Percentiles rank a stretch among this genome's conserved stretches.
phyloP scores from a whole-genome alignment of 345 rosid genomes.

The Salix caprea region DNA sequence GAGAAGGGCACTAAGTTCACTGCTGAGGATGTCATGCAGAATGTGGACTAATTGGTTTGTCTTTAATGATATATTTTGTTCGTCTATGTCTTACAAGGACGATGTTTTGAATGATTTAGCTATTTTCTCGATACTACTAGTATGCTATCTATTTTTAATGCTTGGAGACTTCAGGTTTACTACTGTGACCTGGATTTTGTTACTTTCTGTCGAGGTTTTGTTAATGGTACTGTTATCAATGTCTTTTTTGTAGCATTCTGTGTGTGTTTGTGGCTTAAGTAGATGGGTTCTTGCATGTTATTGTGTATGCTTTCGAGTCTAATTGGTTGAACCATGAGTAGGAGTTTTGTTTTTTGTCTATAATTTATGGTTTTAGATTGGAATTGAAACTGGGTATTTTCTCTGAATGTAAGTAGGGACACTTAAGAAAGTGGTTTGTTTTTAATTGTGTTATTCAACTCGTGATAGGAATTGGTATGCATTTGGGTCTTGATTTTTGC shows the following conservation, averaged over 20 bases:
- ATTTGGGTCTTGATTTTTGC: background rate
- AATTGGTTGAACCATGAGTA: background rate
- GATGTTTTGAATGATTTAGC: background rate
- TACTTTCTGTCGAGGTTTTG: background rate
- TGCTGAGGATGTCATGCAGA: slow-evolving; percentile 77
- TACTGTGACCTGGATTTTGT: background rate
- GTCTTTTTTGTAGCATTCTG: background rate
- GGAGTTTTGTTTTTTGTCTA: background rate
- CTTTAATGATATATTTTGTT: background rate
- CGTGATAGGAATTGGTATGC: too few species aligned
- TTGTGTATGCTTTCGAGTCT: background rate
- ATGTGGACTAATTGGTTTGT: slow-evolving; percentile 31
- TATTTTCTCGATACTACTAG: background rate
- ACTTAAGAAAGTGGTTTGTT: background rate
- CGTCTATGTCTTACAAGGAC: too few species aligned
- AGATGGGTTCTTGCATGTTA: background rate
- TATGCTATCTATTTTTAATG: background rate
- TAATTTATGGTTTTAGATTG: background rate
- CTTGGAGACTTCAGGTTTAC: background rate
- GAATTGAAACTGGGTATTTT: background rate
- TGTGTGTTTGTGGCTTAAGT: background rate
- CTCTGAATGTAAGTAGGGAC: background rate
- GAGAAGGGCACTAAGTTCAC: slow-evolving; percentile 78
- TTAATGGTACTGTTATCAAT: background rate
- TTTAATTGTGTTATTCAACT: background rate